Percentiles rank a stretch among this genome's conserved stretches.
Conservation (phyloP, 2,329 filamentous ascomycete species). For the Zymoseptoria tritici region DNA sequence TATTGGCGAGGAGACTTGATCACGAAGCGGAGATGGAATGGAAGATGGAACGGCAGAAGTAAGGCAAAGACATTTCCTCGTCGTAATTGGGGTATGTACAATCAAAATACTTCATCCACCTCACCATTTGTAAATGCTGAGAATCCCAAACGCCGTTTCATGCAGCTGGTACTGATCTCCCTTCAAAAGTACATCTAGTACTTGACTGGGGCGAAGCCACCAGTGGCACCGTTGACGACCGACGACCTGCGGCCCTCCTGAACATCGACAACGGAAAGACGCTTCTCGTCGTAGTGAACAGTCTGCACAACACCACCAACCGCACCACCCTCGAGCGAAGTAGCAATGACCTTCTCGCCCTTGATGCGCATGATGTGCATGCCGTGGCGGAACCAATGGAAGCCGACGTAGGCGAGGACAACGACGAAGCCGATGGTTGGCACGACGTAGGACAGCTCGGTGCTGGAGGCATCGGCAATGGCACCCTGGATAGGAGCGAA, state of each 20-base stretch:
- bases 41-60: background rate
- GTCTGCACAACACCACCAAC: conserved; percentile 28
- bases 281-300: conserved; percentile 30
- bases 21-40: background rate
- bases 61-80: background rate
- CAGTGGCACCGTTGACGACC: conserved; percentile 24
- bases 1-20: background rate
- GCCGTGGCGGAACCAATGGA: conserved; percentile 29
- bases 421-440: conserved; percentile 39
- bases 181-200: background rate
- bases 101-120: background rate
- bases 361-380: conserved; percentile 29
- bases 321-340: conserved; percentile 26
- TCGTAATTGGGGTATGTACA: background rate
- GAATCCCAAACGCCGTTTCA: background rate
- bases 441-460: conserved; percentile 39
- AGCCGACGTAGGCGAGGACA: conserved; percentile 30
- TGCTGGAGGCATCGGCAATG: conserved; percentile 34
- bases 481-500: conserved; percentile 34
- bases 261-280: conserved; percentile 21
- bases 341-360: conserved; percentile 24
- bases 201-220: conserved; percentile 15
- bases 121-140: background rate
- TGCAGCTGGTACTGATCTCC: background rate
- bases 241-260: conserved; percentile 22